Evolutionary conservation across 176 grass and related monocot species (phyloP), one percentile per base, ranked within the genome.

Genomic region (Musa schizocarpa): DNA sequence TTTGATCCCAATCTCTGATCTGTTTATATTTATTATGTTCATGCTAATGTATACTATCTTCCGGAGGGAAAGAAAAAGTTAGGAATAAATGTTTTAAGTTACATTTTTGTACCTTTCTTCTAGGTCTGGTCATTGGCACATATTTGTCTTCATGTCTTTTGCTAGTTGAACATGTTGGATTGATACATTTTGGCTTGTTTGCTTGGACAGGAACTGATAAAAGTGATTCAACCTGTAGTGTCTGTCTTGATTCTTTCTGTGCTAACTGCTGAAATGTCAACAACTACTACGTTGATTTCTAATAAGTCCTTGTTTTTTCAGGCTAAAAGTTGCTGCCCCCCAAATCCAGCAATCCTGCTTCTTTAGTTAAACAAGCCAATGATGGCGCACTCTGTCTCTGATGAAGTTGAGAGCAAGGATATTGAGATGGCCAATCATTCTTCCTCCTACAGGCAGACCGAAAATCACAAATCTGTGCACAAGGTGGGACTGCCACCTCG

Each of bases 401-500:
- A 80, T 61, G 85, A 82, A 71, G 73, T 25, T 0, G 52, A 68
- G 21, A 22, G 13, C 68, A 70, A 80, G 56, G 80, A 87, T 75
- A 49, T 67, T 20, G 29, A 29, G 55, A 77, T 63, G 73, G 74
- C 68, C 17, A 49, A 62, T 50, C 73, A 34, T 10, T 61, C 70
- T 69, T 34, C 77, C 24, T 78, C 74, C 8, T 50, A 48, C 26
- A 53, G 77, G 12, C 74, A 72, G 48, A 78, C 69, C 14, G 54
- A 66, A 61, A 77, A 81, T 72, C 62, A 53, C 27, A 71, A 81
- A 14, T 19, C 54, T 8, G 69, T 83, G 67, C 87, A 98, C 78
- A 93, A 98, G 74, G 95, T 98, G 9, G 88, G 90, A 54, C 80
- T 69, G 29, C 90, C 94, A 23, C 95, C 80, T 19, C 70, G 50